These are phyloP conservation scores for Aaosphaeria pasadenensis DNA, from an alignment of 2,329 filamentous ascomycete species.

Conservation along the genomic window DNA sequence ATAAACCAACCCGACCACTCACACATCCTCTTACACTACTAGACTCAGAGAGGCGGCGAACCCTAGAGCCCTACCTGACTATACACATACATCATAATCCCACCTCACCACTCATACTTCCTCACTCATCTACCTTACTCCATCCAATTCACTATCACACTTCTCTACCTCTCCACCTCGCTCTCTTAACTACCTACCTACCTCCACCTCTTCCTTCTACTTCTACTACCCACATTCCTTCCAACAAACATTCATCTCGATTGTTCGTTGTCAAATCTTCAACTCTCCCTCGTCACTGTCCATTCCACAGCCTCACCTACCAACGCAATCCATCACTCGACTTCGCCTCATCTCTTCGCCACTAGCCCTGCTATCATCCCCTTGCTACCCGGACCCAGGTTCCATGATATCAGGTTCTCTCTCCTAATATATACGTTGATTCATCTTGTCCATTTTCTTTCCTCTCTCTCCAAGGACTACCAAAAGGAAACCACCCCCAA, in stretches of 20 bases:
- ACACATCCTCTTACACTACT: slow-evolving; percentile 3
- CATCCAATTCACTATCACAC: slow-evolving; percentile 5
- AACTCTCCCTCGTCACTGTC: too few relatives aligned
- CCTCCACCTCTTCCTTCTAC: slow-evolving; percentile 1
- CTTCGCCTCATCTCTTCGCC: slow-evolving; percentile 4
- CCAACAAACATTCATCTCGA: too few relatives aligned
- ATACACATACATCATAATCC: background rate
- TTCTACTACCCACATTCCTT: too few relatives aligned
- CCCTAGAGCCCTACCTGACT: too few relatives aligned
- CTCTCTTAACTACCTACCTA: background rate
- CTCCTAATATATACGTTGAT: too few relatives aligned
- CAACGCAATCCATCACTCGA: slow-evolving; percentile 2
- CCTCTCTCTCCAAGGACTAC: too few relatives aligned
- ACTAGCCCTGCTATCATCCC: slow-evolving; percentile 4
- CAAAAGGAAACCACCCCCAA: too few relatives aligned
- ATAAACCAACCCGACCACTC: slow-evolving; percentile 19
- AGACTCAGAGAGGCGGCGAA: too few relatives aligned
- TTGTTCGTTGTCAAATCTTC: too few relatives aligned
- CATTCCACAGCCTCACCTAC: background rate
- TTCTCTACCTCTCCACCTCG: slow-evolving; percentile 8
- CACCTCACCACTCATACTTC: background rate
- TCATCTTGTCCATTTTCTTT: too few relatives aligned
- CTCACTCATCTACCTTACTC: background rate
- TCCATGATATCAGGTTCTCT: background rate
- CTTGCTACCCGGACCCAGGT: slow-evolving; percentile 19